Base-by-base conservation (phyloP, 768 basidiomycete species). In the Boletales sp. region DNA sequence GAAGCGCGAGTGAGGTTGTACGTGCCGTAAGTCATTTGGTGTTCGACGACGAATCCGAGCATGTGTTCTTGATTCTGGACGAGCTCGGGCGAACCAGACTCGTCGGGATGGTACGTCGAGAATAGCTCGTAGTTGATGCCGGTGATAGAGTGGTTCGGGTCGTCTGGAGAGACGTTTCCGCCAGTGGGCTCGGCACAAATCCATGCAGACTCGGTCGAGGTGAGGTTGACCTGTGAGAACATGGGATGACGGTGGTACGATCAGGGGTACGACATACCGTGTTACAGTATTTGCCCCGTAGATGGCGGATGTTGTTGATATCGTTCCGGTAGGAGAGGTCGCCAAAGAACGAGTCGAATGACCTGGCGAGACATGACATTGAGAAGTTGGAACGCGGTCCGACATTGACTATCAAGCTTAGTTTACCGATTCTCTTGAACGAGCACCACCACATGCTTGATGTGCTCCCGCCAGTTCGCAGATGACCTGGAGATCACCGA, bases 371-470 rank as follows among this genome's bases (percentile, higher is more conserved):
- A 35, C n/a, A 2, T 10, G 32, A 11, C 14, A 14, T 11, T 34
- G 11, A 8, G 38, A 45, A 44, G 24, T 47, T 21, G 30, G 13
- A 41, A 13, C 2, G 29, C 8, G 3, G n/a, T 10, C 12, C 12
- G 7, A 24, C 24, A 3, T 24, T 24, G 24, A 24, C 24, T 24
- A 24, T 24, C 24, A 24, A 24, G 32, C 19, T 11, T 37, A 4
- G 15, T 39, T 60, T 31, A 62, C 61, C 58, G 58, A 44, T 63
- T 63, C 30, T 61, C 62, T 27, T 63, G 61, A 18, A 63, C 59
- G 24, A 64, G 61, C 40, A 63, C 62, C 3, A 64, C 62, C 0
- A 62, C 59, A 13, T 64, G 47, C 32, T 64, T 64, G 54, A 63
- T 53, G 8, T 38, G 54, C 5, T 63, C 62, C 39, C 52, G 52